Conservation (phyloP, 805 yeast species). For the Metschnikowia similis region DNA sequence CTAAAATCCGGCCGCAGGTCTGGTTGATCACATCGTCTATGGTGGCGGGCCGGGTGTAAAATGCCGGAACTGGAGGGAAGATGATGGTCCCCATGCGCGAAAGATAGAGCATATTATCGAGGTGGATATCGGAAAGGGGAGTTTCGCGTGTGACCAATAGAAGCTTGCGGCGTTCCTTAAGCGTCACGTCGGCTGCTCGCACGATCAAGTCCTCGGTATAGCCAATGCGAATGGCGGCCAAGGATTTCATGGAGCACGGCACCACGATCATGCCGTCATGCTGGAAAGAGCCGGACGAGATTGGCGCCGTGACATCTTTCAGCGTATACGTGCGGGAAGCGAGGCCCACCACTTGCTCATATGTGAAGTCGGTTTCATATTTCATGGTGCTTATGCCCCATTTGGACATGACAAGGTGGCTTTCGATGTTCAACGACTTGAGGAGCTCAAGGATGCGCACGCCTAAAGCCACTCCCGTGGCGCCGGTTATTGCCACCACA, state of each 20-base stretch:
- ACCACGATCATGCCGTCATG: conserved; percentile 29
- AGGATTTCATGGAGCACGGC: conserved; percentile 27
- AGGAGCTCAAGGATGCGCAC: conserved; percentile 19
- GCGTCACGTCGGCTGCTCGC: conserved; percentile 26
- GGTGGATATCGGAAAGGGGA: conserved; percentile 23
- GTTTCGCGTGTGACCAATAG: conserved; percentile 24
- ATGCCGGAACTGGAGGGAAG: conserved; percentile 27
- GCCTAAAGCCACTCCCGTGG: conserved; percentile 23
- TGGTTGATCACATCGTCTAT: conserved; percentile 24
- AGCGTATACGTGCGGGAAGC: conserved; percentile 17
- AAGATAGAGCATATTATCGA: conserved; percentile 22
- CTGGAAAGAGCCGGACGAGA: conserved; percentile 24
- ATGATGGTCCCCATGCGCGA: conserved; percentile 18
- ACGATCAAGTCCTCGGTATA: conserved; percentile 24
- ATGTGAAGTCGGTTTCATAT: conserved; percentile 21
- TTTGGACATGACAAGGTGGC: conserved; percentile 23
- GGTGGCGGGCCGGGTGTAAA: conserved; percentile 17
- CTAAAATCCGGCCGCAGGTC: conserved; percentile 21
- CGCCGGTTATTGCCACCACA: conserved; percentile 26
- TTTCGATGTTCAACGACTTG: conserved; percentile 16
- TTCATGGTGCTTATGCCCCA: conserved; percentile 27
- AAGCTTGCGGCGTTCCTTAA: conserved; percentile 21
- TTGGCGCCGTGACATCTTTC: conserved; percentile 24
- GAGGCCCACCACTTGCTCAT: conserved; percentile 14
- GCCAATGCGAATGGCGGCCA: conserved; percentile 24